These are phyloP conservation scores for Ogataea glucozyma DNA, from an alignment of 805 yeast genomes.

Conservation along the genomic window DNA sequence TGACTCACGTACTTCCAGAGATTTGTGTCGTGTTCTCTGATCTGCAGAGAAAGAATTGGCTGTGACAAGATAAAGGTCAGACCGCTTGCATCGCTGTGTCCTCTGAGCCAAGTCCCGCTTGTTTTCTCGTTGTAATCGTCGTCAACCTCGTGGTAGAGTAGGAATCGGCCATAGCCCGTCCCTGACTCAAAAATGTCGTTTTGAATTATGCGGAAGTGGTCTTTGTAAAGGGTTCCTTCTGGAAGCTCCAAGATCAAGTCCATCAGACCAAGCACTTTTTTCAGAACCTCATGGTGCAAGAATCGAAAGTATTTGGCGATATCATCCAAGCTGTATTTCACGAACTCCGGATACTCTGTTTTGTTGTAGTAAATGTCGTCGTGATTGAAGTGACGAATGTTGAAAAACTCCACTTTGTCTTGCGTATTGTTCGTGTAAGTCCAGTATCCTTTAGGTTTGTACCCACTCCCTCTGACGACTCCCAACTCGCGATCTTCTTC, in stretches of 20 bases:
- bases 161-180: constrained; percentile 41
- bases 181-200: constrained; percentile 39
- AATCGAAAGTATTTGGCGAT: constrained; percentile 40
- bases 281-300: constrained; percentile 41
- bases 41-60: constrained; percentile 43
- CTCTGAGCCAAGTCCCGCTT: constrained; percentile 45
- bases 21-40: constrained; percentile 39
- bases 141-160: constrained; percentile 39
- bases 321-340: constrained; percentile 40
- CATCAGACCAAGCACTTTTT: constrained; percentile 40
- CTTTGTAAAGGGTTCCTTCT: constrained; percentile 43
- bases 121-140: constrained; percentile 36
- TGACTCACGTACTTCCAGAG: constrained; percentile 44
- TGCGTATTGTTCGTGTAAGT: constrained; percentile 43
- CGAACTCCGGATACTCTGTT: constrained; percentile 43
- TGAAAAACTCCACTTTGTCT: constrained; percentile 47
- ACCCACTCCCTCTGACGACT: constrained; percentile 49
- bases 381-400: constrained; percentile 42
- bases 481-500: constrained; percentile 37
- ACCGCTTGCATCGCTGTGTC: constrained; percentile 48
- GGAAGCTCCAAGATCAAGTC: constrained; percentile 49
- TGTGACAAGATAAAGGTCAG: constrained; percentile 44
- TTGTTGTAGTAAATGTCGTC: constrained; percentile 32
- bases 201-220: constrained; percentile 37
- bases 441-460: constrained; percentile 52